Base-by-base conservation (phyloP, 2,329 filamentous ascomycete species). In the Aspergillus sojae region DNA sequence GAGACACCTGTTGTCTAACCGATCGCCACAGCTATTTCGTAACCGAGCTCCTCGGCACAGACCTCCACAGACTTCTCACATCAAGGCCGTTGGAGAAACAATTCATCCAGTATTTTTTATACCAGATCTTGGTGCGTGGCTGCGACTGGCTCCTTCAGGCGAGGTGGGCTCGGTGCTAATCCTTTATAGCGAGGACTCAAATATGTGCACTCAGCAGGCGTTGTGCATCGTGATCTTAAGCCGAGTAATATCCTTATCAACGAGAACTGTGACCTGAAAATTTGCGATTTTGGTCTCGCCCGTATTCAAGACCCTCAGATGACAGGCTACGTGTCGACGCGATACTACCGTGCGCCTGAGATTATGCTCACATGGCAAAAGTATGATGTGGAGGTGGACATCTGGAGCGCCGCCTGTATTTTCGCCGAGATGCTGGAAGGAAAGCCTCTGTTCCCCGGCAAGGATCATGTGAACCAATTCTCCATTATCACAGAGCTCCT, bases 301-400 rank as follows among this genome's bases (percentile, higher is more conserved):
- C 92, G 95, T 79, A 97, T 99, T 74, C 95, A 99, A 79, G 95
- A 99, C 76, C 95, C 95, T 41, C 95, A 99, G 82, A 99, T 99
- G 95, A 99, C 95, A 48, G 95, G 95, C 71, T 99, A 99, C 77
- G 95, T 99, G 65, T 98, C 95, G 55, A 99, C 95, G 66, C 87
- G 95, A 85, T 99, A 99, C 85, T 99, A 99, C 86, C 90, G 95
- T 75, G 95, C 95, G 10, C 95, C 95, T 21, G 95, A 99, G 81
- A 99, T 99, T 77, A 99, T 99, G 95, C 93, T 99, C 77, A 98
- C 95, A 68, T 99, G 95, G 95, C 95, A 99, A 84, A 99, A 99
- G 83, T 99, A 99, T 81, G 95, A 99, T 72, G 90, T 98, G 55
- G 95, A 98, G 82, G 95, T 99, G 63, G 95, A 99, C 78, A 97